phyloP scores from a whole-genome alignment of 1,284 basidiomycete genomes.

The Cryptococcus depauperatus region DNA sequence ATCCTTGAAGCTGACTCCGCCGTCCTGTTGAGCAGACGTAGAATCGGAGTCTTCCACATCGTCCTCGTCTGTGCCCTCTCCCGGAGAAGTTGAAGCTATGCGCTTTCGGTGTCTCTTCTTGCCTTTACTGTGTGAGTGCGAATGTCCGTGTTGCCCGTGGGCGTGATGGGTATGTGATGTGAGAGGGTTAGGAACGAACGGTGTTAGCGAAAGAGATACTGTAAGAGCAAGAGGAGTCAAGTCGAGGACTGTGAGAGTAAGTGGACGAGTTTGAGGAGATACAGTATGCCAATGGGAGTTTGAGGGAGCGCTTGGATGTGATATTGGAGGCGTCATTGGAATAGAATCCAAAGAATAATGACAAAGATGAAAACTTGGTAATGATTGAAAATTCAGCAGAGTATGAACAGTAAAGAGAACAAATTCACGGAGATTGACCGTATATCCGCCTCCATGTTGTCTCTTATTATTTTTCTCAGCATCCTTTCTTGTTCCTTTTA shows the following conservation, averaged over 20 bases:
- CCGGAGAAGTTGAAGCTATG: conserved; percentile 8
- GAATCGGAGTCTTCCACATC: conserved; percentile 19
- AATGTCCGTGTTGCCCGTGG: conserved; percentile 14
- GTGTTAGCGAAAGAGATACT: conserved; percentile 39
- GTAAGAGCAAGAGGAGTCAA: conserved; percentile 44
- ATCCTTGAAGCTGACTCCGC: conserved; percentile 38
- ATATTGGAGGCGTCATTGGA: background rate
- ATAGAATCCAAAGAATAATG: too few relatives aligned
- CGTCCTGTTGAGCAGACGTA: conserved; percentile 9
- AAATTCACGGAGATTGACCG: too few relatives aligned
- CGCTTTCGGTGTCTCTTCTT: conserved; percentile 6
- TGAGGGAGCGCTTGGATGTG: conserved; percentile 16
- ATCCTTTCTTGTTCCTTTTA: too few relatives aligned
- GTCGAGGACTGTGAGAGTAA: conserved; percentile 43
- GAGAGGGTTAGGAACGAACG: conserved; percentile 7
- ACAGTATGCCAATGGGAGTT: conserved; percentile 41
- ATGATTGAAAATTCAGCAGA: too few relatives aligned
- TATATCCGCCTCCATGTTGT: too few relatives aligned
- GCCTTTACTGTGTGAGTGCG: conserved; percentile 2
- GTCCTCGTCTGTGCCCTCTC: conserved; percentile 32
- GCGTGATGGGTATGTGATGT: conserved; percentile 15
- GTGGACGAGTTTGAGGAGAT: conserved; percentile 40
- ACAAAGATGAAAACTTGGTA: too few relatives aligned
- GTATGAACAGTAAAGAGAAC: too few relatives aligned
- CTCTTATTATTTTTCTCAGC: too few relatives aligned